Base-by-base conservation (phyloP, 176 grass and related monocot species). In the Carex parvula region DNA sequence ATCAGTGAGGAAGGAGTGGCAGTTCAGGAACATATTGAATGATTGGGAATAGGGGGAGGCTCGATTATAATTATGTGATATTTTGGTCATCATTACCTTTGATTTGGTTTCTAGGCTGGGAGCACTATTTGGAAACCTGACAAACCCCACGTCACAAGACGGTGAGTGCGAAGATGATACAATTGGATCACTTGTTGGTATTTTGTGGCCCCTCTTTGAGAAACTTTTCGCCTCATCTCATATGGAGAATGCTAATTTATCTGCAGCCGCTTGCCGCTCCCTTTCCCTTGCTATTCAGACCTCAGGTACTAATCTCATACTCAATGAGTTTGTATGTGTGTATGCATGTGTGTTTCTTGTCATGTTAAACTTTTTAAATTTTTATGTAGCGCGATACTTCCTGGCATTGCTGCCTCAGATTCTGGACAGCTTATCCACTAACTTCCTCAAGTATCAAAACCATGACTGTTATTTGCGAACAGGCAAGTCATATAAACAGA, bases 401-500 rank as follows among this genome's bases (percentile, higher is more conserved):
- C 67, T 79, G 35, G 62, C 85, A 69, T 87, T 98, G 15, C 83
- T 98, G 72, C 91, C 95, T 58, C 92, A 93, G 72, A 84, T 98
- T 88, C 83, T 98, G 58, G 92, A 98, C 79, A 89, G 84, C 82
- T 89, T 98, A 83, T 95, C 95, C 29, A 89, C 86, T 68, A 95
- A 98, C 58, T 98, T 98, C 76, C 87, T 95, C 60, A 88, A 85
- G 26, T 98, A 86, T 86, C 95, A 94, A 86, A 94, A 89, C 63
- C 92, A 91, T 86, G 95, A 98, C 20, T 98, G 95, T 89, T 98
- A 91, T 86, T 79, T 98, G 88, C 91, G 91, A 90, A 92, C 95
- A 91, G 92, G 95, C 85, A 89, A 84, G 87, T 22, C 5, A 64
- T 42, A 52, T 58, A 39, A 77, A 75, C 22, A 85, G 68, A 60